Evolutionary conservation across 441 rosid species (phyloP).

Genomic region (Rhodomyrtus psidioides): DNA sequence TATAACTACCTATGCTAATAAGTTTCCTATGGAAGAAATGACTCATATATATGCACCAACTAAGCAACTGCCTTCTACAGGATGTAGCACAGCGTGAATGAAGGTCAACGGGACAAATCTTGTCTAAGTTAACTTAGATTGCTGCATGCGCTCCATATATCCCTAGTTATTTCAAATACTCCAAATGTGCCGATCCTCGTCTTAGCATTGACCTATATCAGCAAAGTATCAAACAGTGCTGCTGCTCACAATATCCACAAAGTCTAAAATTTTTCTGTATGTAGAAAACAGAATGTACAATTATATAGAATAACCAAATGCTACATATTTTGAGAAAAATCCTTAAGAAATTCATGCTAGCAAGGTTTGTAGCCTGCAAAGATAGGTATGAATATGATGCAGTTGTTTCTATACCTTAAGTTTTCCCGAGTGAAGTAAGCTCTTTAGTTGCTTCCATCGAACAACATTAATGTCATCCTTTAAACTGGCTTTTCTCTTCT

Average conservation of each 20-base stretch:
- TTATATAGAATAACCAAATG: neutral
- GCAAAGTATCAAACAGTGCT: neutral
- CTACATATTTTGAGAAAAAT: neutral
- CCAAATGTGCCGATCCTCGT: neutral
- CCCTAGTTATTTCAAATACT: neutral
- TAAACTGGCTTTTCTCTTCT: constrained; percentile 35
- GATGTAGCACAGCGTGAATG: neutral
- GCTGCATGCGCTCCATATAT: neutral
- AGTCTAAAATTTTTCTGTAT: neutral
- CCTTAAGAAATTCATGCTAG: neutral
- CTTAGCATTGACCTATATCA: neutral
- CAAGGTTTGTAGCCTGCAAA: neutral
- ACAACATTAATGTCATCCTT: constrained; percentile 58
- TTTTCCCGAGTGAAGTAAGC: constrained; percentile 56
- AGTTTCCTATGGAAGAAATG: neutral
- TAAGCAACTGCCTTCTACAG: neutral
- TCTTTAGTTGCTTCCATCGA: constrained; percentile 85
- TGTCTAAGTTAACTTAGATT: neutral
- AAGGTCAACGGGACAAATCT: neutral
- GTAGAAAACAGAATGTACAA: neutral
- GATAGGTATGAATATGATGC: neutral
- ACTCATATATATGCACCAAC: neutral
- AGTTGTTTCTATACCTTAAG: constrained; percentile 41
- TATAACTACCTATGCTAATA: neutral
- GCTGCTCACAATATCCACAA: neutral